phyloP scores from a whole-genome alignment of 176 grass and related monocot species.

The Lolium multiflorum region DNA sequence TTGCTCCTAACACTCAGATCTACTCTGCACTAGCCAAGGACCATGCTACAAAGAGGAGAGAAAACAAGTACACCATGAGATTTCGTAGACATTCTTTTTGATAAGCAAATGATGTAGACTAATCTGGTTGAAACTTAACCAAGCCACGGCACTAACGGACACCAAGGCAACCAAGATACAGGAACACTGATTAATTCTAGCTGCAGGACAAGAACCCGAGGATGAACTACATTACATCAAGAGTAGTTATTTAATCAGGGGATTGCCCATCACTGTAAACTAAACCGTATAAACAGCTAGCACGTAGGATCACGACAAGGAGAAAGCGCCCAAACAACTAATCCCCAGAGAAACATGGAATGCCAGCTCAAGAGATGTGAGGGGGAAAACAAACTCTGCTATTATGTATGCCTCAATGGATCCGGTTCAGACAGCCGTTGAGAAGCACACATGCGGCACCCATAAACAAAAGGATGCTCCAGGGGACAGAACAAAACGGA shows the following conservation, averaged over 20 bases:
- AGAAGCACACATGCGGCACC: constrained; percentile 14
- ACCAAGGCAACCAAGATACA: constrained; percentile 11
- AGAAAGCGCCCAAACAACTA: constrained; percentile 46
- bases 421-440: constrained; percentile 37
- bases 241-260: constrained; percentile 21
- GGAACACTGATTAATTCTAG: neutral
- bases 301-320: constrained; percentile 43
- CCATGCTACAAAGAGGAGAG: constrained; percentile 13
- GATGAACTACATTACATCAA: constrained; percentile 32
- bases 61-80: constrained; percentile 51
- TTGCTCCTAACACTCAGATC: constrained; percentile 46
- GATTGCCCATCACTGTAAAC: constrained; percentile 35
- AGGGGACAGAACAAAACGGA: neutral
- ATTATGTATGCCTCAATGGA: neutral
- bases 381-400: neutral
- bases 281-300: constrained; percentile 30
- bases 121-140: constrained; percentile 30
- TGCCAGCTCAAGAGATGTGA: constrained; percentile 38
- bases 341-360: constrained; percentile 56
- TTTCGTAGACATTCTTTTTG: constrained; percentile 37
- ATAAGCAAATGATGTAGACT: constrained; percentile 31
- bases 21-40: constrained; percentile 28
- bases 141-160: constrained; percentile 36
- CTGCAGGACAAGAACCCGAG: constrained; percentile 25
- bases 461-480: constrained; percentile 22